phyloP scores from a whole-genome alignment of 1,284 basidiomycete genomes.

The Cutaneotrichosporon sp. region DNA sequence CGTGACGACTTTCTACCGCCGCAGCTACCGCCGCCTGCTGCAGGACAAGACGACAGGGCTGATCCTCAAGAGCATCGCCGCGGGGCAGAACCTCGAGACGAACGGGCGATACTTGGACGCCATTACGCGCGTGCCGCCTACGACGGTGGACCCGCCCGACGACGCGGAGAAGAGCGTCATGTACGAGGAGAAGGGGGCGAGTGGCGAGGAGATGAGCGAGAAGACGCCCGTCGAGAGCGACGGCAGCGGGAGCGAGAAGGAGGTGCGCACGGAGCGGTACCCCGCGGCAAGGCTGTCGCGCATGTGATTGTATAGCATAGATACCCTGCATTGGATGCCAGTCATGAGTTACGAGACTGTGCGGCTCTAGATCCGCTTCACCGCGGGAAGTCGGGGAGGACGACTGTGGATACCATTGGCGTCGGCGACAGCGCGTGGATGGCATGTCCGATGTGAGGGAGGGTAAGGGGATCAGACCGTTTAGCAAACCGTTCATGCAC shows the following conservation, averaged over 20 bases:
- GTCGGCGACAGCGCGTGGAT: too few relatives aligned
- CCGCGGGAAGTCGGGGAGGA: too few relatives aligned
- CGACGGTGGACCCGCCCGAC: constrained; percentile 16
- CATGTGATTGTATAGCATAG: constrained; percentile 5
- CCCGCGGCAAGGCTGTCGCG: background rate
- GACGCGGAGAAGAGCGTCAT: constrained; percentile 1
- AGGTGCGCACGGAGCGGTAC: background rate
- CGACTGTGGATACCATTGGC: too few relatives aligned
- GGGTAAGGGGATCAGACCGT: too few relatives aligned
- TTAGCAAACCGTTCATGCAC: too few relatives aligned
- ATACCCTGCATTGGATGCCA: constrained; percentile 14
- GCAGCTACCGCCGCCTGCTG: constrained; percentile 73
- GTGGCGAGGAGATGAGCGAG: constrained; percentile 7
- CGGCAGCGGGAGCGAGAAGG: constrained; percentile 2
- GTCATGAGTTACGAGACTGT: too few relatives aligned
- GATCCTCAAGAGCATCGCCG: constrained; percentile 49
- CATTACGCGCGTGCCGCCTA: constrained; percentile 34
- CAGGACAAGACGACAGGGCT: constrained; percentile 58
- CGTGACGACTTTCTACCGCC: constrained; percentile 72
- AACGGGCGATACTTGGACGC: constrained; percentile 42
- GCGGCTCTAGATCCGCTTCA: too few relatives aligned
- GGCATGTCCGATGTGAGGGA: too few relatives aligned
- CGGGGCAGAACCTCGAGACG: constrained; percentile 49
- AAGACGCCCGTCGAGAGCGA: background rate
- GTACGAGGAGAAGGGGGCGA: background rate